Evolutionary conservation across 2,329 filamentous ascomycete species (phyloP), one percentile per base, ranked within the genome.

Genomic region (Stemphylium vesicarium): DNA sequence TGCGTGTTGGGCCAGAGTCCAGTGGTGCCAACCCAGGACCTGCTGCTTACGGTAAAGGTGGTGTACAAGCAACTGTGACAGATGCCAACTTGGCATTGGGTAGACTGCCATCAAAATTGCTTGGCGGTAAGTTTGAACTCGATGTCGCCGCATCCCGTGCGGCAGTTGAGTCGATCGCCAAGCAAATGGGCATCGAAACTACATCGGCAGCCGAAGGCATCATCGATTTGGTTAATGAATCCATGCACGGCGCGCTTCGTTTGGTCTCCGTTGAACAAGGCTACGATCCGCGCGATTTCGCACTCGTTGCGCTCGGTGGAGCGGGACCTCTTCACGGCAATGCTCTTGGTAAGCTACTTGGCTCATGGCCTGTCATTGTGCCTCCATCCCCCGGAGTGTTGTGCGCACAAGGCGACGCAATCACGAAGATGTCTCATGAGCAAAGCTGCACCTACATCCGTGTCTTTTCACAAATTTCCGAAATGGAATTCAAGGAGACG

Each of bases 321-420:
- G 81, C 80, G 18, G 81, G 81, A 0, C 81, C 81, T 15, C 70
- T 82, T n/a, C 80, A 82, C 56, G 80, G 78, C 3, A 82, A 82
- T 46, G 78, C 79, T 3, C 71, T 82, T 1, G 81, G 80, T 18
- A 76, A 81, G 59, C 73, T 83, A 1, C 73, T 83, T 4, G 78
- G 79, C 0, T 78, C 80, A 2, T 82, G 78, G 77, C 80, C 80
- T 4, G 79, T 83, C n/a, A 81, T 82, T n/a, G 71, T 83, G 2
- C 81, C 81, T 10, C 79, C 78, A 1, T 79, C 79, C 1, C 81
- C 81, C 4, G 81, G 80, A 18, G 79, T 80, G 9, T 68, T 82
- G 0, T 83, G 80, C 55, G 80, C 81, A 2, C 77, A 80, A 50
- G 81, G 80, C 0, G 81, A 83, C 68, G 79, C 77, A 3, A 80